phyloP scores from a whole-genome alignment of 768 basidiomycete species.

The Phanerodontia chrysosporium region DNA sequence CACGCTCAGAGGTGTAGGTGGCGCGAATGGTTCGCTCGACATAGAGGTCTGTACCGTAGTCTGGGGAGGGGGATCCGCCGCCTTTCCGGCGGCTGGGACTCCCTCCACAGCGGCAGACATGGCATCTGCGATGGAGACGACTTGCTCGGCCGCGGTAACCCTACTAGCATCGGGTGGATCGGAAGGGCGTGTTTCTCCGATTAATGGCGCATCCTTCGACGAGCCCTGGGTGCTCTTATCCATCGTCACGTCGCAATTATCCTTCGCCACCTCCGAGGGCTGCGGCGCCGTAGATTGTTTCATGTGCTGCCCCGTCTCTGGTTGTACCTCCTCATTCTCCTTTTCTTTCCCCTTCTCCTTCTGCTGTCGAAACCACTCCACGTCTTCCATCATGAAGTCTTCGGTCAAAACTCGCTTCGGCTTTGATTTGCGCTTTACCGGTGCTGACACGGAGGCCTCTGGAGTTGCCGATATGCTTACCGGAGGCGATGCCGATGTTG shows the following conservation, averaged over 20 bases:
- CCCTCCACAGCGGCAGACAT: neutral
- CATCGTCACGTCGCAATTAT: neutral
- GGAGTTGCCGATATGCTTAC: neutral
- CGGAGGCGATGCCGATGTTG: neutral
- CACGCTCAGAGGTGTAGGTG: too few species aligned
- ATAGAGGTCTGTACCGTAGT: neutral
- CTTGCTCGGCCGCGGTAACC: neutral
- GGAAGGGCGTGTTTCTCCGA: neutral
- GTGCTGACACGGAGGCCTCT: neutral
- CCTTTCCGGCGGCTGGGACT: too few species aligned
- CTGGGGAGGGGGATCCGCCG: neutral
- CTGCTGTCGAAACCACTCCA: conserved; percentile 15
- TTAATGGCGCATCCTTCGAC: neutral
- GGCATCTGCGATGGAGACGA: neutral
- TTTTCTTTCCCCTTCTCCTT: neutral
- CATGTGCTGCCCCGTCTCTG: neutral
- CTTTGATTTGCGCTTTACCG: conserved; percentile 1
- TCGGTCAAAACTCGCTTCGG: conserved; percentile 7
- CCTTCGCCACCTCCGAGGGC: neutral
- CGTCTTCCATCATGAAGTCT: conserved; percentile 18
- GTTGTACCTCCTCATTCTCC: neutral
- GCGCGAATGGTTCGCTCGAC: neutral
- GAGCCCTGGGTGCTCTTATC: neutral
- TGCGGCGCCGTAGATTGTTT: neutral
- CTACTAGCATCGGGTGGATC: neutral